Base-by-base conservation (phyloP, 208 protist species). In the Crithidia sp. region DNA sequence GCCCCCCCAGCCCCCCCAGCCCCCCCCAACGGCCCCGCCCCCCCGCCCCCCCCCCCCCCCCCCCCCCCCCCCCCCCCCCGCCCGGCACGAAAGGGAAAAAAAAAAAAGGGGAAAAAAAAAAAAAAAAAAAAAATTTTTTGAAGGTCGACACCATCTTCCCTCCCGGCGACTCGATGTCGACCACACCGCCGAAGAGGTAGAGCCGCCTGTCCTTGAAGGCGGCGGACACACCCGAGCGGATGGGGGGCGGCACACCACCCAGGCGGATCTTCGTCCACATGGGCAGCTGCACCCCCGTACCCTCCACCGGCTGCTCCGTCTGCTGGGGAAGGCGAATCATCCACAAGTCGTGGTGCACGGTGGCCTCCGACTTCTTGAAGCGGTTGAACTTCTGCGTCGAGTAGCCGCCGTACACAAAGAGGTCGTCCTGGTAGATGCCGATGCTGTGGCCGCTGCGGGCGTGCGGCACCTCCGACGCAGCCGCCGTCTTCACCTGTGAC, bases 341-440 rank as follows among this genome's bases (percentile, higher is more conserved):
- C 91, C 93, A 97, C 69, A 97, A 74, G 71, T 97, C 93, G 75
- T 96, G 92, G 68, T 96, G 89, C 43, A 96, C 92, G 0, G 89
- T 97, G 10, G 90, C 90, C 81, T 95, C 85, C 7, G 85, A 90
- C 79, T 92, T 94, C 61, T 95, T 93, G 74, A 97, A 93, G 49
- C 93, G 90, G 66, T 95, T 95, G 68, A 95, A 94, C 69, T 91
- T 89, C 65, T 96, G 83, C 14, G 87, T 92, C 12, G 86, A 93
- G 82, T 93, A 98, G 28, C 95, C 95, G 45, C 95, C 95, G 74
- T 91, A 98, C 6, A 98, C 81, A 67, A 95, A 96, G 16, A 97
- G 65, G 5, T 86, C 88, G 82, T 97, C 91, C 41, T 93, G 72
- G 67, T 96, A 80, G 36, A 98, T 70, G n/a, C 82, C 72, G 81